Percentiles rank a stretch among this genome's conserved stretches.
Evolutionary conservation across 148 eudicot species (phyloP).

Genomic region (Rhododendron mucronatum): DNA sequence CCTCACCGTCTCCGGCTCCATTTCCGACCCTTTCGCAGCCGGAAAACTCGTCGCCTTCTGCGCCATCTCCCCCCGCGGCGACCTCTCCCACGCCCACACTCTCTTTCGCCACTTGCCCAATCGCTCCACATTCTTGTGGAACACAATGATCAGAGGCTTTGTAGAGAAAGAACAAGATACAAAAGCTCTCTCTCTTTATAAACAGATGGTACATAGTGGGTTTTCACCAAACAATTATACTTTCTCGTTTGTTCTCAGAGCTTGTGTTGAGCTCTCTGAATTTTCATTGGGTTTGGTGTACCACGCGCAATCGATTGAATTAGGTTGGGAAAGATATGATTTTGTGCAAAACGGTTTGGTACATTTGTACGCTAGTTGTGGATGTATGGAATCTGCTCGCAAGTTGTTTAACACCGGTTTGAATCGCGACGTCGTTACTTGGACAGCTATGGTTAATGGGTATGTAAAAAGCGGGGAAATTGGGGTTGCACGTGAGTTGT

Average conservation of each 20-base stretch:
- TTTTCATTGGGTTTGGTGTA: slow-evolving; percentile 32
- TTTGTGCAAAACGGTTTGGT: slow-evolving; percentile 77
- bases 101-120: slow-evolving; percentile 42
- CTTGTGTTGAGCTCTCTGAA: slow-evolving; percentile 38
- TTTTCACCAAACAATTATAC: slow-evolving; percentile 61
- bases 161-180: slow-evolving; percentile 24
- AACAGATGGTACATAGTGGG: slow-evolving; percentile 39
- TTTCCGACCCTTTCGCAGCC: slow-evolving; percentile 53
- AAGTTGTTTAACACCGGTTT: slow-evolving; percentile 41
- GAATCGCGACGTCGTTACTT: slow-evolving; percentile 55
- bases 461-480: slow-evolving; percentile 49
- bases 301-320: slow-evolving; percentile 44
- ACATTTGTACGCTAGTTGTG: slow-evolving; percentile 55
- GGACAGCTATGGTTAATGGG: slow-evolving; percentile 75
- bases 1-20: slow-evolving; percentile 50
- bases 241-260: slow-evolving; percentile 59
- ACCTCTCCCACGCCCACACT: slow-evolving; percentile 31
- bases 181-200: slow-evolving; percentile 36
- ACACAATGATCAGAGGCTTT: slow-evolving; percentile 47
- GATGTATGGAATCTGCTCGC: slow-evolving; percentile 30
- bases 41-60: slow-evolving; percentile 47
- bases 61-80: slow-evolving; percentile 16
- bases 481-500: slow-evolving; percentile 46
- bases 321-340: slow-evolving; percentile 77
- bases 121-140: slow-evolving; percentile 49